Percentiles rank a stretch among this genome's conserved stretches.
Conservation (phyloP, 2,329 filamentous ascomycete genomes). For the Penicillium fuscoglaucum region DNA sequence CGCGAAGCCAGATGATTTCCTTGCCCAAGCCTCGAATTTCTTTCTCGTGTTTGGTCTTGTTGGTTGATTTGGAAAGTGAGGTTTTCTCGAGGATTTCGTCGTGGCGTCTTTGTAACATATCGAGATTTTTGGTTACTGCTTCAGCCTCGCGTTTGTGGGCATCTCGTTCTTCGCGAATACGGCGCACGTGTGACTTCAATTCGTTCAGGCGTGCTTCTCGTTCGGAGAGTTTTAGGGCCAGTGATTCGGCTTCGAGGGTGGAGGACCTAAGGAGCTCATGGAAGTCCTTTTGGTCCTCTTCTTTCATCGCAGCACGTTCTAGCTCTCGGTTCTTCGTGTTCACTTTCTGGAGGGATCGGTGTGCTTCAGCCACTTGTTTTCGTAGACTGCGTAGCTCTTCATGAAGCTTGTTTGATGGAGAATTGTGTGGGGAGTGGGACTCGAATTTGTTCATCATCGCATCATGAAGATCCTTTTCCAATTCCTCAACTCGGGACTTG, state of each 20-base stretch:
- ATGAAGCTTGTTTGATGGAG: slow-evolving; percentile 44
- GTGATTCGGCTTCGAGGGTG: slow-evolving; percentile 57
- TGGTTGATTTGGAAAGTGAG: slow-evolving; percentile 38
- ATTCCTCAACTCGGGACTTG: slow-evolving; percentile 64
- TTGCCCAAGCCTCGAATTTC: slow-evolving; percentile 79
- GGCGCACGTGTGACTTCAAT: slow-evolving; percentile 62
- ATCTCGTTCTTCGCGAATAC: slow-evolving; percentile 52
- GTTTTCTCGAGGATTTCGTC: slow-evolving; percentile 60
- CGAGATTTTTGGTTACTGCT: slow-evolving; percentile 43
- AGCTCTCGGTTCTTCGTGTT: slow-evolving; percentile 52
- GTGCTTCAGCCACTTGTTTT: slow-evolving; percentile 60
- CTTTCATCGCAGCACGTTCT: slow-evolving; percentile 51
- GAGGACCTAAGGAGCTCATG: slow-evolving; percentile 51
- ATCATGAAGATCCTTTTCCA: slow-evolving; percentile 69
- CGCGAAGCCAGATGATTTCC: slow-evolving; percentile 89
- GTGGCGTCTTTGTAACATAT: slow-evolving; percentile 58
- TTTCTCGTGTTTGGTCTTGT: slow-evolving; percentile 54
- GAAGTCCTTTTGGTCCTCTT: slow-evolving; percentile 46
- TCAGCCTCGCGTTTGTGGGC: slow-evolving; percentile 44
- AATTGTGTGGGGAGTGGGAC: slow-evolving; percentile 55
- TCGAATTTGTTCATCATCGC: slow-evolving; percentile 54
- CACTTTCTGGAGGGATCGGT: slow-evolving; percentile 60
- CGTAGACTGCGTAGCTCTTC: slow-evolving; percentile 61
- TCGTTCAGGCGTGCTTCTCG: slow-evolving; percentile 65
- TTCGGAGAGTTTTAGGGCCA: slow-evolving; percentile 71